Evolutionary conservation across 148 eudicot genomes (phyloP).

Genomic region (Chenopodium berlandieri): DNA sequence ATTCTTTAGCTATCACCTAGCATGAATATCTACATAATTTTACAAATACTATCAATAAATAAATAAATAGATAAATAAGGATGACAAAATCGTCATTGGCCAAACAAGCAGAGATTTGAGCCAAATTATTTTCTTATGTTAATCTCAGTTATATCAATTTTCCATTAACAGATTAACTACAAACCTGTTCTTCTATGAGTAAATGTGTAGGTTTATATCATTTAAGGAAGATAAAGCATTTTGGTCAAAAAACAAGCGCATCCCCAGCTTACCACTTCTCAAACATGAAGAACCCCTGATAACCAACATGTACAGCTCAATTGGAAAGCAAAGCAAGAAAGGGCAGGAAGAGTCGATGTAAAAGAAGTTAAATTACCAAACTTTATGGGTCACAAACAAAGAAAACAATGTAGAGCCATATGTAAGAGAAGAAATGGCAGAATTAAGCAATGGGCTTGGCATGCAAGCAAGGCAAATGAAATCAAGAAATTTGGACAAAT

Average conservation of each 20-base stretch:
- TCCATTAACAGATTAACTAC: background rate
- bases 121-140: background rate
- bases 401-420: background rate
- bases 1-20: background rate
- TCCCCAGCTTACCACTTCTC: background rate
- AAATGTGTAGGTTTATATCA: background rate
- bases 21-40: background rate
- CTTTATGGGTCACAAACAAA: background rate
- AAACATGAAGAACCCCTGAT: background rate
- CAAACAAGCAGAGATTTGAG: background rate
- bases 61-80: background rate
- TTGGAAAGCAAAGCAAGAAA: background rate
- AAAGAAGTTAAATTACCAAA: background rate
- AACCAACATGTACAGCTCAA: background rate
- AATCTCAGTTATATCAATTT: background rate
- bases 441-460: background rate
- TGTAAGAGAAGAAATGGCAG: background rate
- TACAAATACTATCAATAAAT: background rate
- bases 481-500: background rate
- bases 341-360: background rate
- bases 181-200: background rate
- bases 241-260: background rate
- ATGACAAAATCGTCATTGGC: background rate
- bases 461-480: conserved; percentile 3
- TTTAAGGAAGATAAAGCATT: background rate